Evolutionary conservation across 192 early-diverging fungal genomes (phyloP).

Genomic region (Backusella australiensis): DNA sequence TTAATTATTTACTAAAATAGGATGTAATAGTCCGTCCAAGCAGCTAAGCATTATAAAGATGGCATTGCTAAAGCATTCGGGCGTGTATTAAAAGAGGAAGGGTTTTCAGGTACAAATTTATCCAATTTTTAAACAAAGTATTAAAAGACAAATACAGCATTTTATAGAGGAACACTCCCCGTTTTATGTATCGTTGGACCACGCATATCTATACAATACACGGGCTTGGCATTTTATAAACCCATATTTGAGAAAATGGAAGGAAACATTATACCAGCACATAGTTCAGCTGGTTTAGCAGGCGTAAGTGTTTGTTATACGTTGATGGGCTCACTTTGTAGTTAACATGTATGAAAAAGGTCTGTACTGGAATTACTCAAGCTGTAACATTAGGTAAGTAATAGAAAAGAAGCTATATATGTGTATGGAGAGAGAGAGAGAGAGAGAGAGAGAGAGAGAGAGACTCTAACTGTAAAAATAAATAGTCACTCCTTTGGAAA

Average conservation of each 20-base stretch:
- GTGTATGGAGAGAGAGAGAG: background rate
- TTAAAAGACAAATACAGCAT: slow-evolving; percentile 12
- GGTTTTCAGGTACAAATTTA: slow-evolving; percentile 28
- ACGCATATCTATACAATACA: slow-evolving; percentile 42
- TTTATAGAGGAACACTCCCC: slow-evolving; percentile 41
- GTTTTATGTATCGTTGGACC: slow-evolving; percentile 44
- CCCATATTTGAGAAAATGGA: slow-evolving; percentile 44
- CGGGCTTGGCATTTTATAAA: slow-evolving; percentile 41
- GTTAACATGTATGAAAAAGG: background rate
- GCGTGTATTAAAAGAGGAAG: slow-evolving; percentile 33
- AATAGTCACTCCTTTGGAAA: slow-evolving; percentile 42
- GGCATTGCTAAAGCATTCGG: slow-evolving; percentile 35
- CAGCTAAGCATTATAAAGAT: slow-evolving; percentile 30
- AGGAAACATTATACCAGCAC: slow-evolving; percentile 32
- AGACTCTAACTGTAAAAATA: background rate
- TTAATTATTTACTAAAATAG: background rate
- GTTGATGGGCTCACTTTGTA: background rate
- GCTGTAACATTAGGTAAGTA: slow-evolving; percentile 39
- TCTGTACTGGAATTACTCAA: slow-evolving; percentile 44
- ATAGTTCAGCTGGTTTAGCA: slow-evolving; percentile 39
- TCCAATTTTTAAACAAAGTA: background rate
- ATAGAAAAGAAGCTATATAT: background rate
- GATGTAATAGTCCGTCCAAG: slow-evolving; percentile 32
- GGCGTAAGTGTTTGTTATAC: slow-evolving; percentile 24
- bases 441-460: too few species aligned